phyloP scores from a whole-genome alignment of 352 stramenopile species.

The Thalassiosira exigua region DNA sequence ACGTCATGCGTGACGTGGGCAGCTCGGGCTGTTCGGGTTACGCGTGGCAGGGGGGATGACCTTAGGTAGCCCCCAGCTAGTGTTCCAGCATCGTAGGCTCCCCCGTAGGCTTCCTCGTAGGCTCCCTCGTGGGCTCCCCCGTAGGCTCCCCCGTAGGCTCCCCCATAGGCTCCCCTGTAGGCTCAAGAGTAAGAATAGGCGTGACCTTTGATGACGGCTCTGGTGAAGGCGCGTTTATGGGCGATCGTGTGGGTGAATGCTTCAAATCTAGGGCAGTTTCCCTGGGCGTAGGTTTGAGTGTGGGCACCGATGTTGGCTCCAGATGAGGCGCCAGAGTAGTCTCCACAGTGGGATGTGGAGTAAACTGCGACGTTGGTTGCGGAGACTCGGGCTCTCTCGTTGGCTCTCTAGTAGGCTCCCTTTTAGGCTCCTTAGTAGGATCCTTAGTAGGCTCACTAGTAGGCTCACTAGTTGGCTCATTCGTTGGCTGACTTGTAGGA shows the following conservation, averaged over 20 bases:
- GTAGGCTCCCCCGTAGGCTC: conserved; percentile 3
- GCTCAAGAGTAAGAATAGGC: neutral
- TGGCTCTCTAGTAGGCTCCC: neutral
- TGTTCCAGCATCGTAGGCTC: too few relatives aligned
- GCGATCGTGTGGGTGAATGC: neutral
- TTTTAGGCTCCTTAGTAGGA: neutral
- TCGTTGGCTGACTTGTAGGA: neutral
- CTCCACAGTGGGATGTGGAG: neutral
- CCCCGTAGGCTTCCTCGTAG: neutral
- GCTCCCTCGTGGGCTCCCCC: neutral
- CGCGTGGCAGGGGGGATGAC: too few relatives aligned
- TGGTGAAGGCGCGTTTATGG: neutral
- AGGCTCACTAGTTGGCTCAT: neutral
- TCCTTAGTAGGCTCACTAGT: neutral
- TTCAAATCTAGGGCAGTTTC: too few relatives aligned
- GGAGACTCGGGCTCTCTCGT: neutral
- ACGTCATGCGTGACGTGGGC: too few relatives aligned
- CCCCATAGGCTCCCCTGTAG: neutral
- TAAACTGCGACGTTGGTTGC: neutral
- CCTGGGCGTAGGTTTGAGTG: neutral
- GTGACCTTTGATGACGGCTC: neutral
- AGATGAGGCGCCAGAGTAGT: neutral
- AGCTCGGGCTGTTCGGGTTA: too few relatives aligned
- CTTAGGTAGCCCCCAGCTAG: too few relatives aligned
- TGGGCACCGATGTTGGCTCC: neutral